Conservation (phyloP, 1,284 basidiomycete genomes). For the Mycosarcoma maydis region DNA sequence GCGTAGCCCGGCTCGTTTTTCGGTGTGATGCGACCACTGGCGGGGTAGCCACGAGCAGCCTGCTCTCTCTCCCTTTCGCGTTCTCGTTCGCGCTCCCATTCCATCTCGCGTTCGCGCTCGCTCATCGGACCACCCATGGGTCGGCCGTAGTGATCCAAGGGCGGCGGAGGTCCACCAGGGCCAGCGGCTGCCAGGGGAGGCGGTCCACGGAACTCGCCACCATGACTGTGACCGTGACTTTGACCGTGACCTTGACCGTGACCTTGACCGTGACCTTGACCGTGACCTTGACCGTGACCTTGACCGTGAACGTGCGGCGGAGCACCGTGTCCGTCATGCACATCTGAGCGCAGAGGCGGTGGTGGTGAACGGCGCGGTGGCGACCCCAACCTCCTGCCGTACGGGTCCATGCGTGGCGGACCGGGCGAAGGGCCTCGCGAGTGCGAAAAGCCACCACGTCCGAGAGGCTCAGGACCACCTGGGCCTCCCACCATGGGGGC, state of each 20-base stretch:
- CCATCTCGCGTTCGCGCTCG: constrained; percentile 49
- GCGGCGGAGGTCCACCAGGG: constrained; percentile 34
- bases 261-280: no score
- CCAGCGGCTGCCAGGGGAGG: constrained; percentile 25
- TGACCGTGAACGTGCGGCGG: constrained; percentile 17
- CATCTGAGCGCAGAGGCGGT: constrained; percentile 28
- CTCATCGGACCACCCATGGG: constrained; percentile 36
- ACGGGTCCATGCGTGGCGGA: constrained; percentile 32
- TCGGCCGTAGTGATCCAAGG: constrained; percentile 44
- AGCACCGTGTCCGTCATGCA: constrained; percentile 26
- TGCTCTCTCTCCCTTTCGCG: constrained; percentile 44
- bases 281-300: constrained; percentile 20
- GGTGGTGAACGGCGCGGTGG: constrained; percentile 44
- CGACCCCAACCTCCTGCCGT: constrained; percentile 42
- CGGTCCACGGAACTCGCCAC: constrained; percentile 35
- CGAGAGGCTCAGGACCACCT: constrained; percentile 21
- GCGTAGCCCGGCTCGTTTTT: constrained; percentile 44
- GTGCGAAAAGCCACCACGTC: constrained; percentile 37
- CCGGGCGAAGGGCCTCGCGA: constrained; percentile 47
- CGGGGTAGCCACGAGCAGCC: constrained; percentile 32
- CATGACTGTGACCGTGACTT: constrained; percentile 18
- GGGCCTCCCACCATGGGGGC: constrained; percentile 40
- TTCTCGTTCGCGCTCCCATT: constrained; percentile 50
- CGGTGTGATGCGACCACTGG: constrained; percentile 45
- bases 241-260: no score